Percentiles rank a stretch among this genome's conserved stretches.
Evolutionary conservation across 495 filamentous ascomycete genomes (phyloP).

Genomic region (Penicillium dipodomyicola): DNA sequence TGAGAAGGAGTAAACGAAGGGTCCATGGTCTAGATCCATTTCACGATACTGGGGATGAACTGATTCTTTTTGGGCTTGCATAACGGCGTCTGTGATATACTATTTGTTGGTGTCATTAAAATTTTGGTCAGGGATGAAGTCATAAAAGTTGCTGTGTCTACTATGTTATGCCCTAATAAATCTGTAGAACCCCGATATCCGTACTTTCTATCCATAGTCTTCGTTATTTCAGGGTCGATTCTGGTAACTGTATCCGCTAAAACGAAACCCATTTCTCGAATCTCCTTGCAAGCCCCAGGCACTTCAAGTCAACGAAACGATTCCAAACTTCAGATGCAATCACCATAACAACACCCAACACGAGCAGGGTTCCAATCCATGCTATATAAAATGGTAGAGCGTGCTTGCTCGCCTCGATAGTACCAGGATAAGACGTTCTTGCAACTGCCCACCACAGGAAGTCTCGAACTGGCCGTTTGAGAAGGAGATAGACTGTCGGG

Average conservation of each 20-base stretch:
- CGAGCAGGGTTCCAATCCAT: not conserved
- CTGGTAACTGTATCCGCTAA: not conserved
- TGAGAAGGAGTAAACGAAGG: slow-evolving; percentile 19
- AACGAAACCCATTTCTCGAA: not conserved
- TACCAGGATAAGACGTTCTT: not conserved
- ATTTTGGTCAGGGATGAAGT: slow-evolving; percentile 25
- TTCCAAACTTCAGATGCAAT: not conserved
- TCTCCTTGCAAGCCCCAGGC: not conserved
- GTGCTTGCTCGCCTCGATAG: not conserved
- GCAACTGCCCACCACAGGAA: slow-evolving; percentile 13
- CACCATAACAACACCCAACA: not conserved
- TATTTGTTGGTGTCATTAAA: slow-evolving; percentile 19
- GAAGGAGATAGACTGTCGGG: slow-evolving; percentile 21
- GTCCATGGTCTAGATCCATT: slow-evolving; percentile 16
- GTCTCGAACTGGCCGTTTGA: slow-evolving; percentile 17
- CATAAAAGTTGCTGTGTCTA: slow-evolving; percentile 16
- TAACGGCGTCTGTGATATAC: slow-evolving; percentile 26
- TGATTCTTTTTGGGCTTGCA: slow-evolving; percentile 18
- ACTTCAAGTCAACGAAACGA: not conserved
- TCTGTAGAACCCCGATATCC: not conserved
- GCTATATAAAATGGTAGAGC: not conserved
- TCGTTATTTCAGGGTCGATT: not conserved
- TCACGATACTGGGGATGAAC: slow-evolving; percentile 32
- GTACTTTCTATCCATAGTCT: not conserved
- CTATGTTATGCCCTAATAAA: not conserved